Evolutionary conservation across 345 rosid species (phyloP).

Genomic region (Bruguiera sexangula): DNA sequence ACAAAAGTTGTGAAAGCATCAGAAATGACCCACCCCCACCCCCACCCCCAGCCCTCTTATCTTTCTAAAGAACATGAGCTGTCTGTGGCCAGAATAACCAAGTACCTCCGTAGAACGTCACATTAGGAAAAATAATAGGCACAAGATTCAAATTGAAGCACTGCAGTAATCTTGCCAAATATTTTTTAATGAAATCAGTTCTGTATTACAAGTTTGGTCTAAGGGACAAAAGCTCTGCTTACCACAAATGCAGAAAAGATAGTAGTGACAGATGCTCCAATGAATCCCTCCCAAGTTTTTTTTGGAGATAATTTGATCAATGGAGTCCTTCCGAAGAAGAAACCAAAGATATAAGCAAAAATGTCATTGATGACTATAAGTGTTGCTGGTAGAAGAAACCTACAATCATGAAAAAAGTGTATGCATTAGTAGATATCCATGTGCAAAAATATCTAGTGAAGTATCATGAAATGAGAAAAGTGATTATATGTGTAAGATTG

Average conservation of each 20-base stretch:
- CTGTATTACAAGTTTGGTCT: not conserved
- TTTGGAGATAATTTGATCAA: slow-evolving; percentile 94
- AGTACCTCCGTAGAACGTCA: not conserved
- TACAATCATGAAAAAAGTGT: slow-evolving; percentile 24
- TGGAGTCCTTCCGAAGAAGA: slow-evolving; percentile 97
- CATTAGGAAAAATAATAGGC: not conserved
- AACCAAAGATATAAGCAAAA: slow-evolving; percentile 81
- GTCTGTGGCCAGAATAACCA: too few relatives aligned
- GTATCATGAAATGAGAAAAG: not conserved
- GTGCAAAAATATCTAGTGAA: not conserved
- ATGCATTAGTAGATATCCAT: not conserved
- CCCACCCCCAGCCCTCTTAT: too few relatives aligned
- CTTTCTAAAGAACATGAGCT: too few relatives aligned
- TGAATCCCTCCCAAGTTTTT: slow-evolving; percentile 99
- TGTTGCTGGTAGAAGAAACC: slow-evolving; percentile 99
- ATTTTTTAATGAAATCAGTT: not conserved
- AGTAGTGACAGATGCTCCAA: slow-evolving; percentile 88
- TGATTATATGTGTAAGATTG: not conserved
- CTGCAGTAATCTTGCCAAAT: not conserved
- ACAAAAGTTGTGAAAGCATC: too few relatives aligned
- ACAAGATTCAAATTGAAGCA: not conserved
- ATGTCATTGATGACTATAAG: slow-evolving; percentile 90
- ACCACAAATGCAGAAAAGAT: slow-evolving; percentile 90
- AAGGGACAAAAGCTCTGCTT: slow-evolving; percentile 22
- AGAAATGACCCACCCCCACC: too few relatives aligned